A percentile compares a stretch with the other conserved stretches of the same genome.
Conservation (phyloP, 139 green algal species). For the Ulvella scutata region DNA sequence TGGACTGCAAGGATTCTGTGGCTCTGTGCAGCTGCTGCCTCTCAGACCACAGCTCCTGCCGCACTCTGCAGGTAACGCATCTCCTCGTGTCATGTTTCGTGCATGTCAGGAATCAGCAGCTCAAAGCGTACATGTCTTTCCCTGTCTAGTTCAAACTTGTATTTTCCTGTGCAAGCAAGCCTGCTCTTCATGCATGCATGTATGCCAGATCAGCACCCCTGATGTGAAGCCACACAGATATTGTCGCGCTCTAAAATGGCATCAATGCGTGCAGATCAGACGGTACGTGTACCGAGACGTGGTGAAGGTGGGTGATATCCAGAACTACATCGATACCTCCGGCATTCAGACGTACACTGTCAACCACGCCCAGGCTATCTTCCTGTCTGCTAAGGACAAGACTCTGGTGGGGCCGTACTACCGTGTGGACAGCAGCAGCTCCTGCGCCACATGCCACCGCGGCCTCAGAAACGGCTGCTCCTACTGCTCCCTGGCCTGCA, state of each 20-base stretch:
- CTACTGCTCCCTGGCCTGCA: not conserved
- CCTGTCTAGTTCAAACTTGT: too few species aligned
- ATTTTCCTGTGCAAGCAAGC: too few species aligned
- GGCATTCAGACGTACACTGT: constrained; percentile 1
- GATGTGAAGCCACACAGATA: too few species aligned
- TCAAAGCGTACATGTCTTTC: too few species aligned
- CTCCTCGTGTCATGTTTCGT: too few species aligned
- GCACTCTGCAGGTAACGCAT: not conserved
- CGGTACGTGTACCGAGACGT: not conserved
- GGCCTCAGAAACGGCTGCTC: not conserved
- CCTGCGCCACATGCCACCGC: not conserved
- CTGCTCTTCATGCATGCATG: too few species aligned
- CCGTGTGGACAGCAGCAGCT: not conserved
- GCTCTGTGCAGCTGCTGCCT: not conserved
- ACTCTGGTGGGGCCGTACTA: not conserved
- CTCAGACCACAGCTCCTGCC: not conserved
- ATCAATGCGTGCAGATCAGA: not conserved
- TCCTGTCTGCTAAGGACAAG: not conserved
- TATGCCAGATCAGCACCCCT: too few species aligned
- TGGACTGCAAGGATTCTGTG: not conserved
- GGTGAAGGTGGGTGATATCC: not conserved
- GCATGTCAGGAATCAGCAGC: too few species aligned
- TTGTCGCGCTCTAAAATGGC: too few species aligned
- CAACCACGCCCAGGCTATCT: not conserved
- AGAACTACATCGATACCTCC: not conserved